Conservation (phyloP, 805 yeast species). For the Nakazawaea pomicola region DNA sequence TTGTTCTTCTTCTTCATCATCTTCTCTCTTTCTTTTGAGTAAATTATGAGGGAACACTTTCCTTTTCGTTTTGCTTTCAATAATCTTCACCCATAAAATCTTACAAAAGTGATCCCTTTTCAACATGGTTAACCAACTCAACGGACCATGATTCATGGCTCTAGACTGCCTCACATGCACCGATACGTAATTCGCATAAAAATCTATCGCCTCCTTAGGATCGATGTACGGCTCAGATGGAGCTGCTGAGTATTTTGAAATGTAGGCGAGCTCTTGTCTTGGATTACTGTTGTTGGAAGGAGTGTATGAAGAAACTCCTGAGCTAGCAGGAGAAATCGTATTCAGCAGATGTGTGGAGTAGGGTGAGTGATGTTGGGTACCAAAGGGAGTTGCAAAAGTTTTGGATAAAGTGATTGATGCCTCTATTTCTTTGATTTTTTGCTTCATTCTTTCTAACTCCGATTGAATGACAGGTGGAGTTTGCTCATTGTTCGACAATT, state of each 20-base stretch:
- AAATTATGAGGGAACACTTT: conserved; percentile 8
- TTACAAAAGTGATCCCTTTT: conserved; percentile 39
- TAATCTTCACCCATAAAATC: conserved; percentile 28
- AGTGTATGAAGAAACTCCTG: background rate
- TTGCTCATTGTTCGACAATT: too few species aligned
- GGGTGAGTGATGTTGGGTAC: too few species aligned
- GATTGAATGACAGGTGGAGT: conserved; percentile 4
- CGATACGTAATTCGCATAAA: conserved; percentile 39
- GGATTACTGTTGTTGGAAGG: background rate
- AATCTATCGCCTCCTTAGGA: conserved; percentile 32
- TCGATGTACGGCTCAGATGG: conserved; percentile 15
- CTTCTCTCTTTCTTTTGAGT: conserved; percentile 18
- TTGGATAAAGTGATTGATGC: conserved; percentile 33
- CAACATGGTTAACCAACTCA: conserved; percentile 43
- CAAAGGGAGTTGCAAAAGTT: conserved; percentile 18
- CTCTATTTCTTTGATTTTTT: conserved; percentile 41
- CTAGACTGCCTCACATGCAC: conserved; percentile 35
- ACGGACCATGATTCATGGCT: conserved; percentile 46
- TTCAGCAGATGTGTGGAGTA: too few species aligned
- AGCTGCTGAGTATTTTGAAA: background rate
- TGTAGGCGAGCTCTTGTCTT: background rate
- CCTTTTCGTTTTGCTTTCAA: conserved; percentile 17
- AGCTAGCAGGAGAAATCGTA: background rate
- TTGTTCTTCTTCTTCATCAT: conserved; percentile 9
- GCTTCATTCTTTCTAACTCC: conserved; percentile 32